phyloP scores from a whole-genome alignment of 192 early-diverging fungal genomes.

The Linnemannia exigua region DNA sequence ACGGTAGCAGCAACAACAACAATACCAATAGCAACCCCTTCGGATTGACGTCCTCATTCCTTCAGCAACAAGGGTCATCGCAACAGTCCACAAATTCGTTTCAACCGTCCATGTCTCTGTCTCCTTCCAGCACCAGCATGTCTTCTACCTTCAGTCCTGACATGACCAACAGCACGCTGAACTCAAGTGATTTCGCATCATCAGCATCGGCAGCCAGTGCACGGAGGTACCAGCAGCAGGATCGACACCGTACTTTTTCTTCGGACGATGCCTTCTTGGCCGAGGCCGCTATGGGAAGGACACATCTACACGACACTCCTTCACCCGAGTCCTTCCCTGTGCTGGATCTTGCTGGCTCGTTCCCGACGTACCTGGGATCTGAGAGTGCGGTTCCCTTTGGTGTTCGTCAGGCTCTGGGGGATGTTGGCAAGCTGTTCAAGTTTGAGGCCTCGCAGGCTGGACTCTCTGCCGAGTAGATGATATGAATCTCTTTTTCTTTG shows the following conservation, averaged over 20 bases:
- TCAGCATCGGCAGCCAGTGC: not conserved
- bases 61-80: not conserved
- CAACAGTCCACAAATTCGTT: not conserved
- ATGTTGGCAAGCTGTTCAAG: constrained; percentile 38
- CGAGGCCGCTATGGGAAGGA: constrained; percentile 18
- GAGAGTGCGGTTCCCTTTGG: constrained; percentile 31
- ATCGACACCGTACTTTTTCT: constrained; percentile 13
- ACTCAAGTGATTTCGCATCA: not conserved
- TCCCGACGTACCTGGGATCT: constrained; percentile 27
- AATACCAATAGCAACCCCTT: constrained; percentile 2
- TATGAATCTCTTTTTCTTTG: not conserved
- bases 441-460: constrained; percentile 27
- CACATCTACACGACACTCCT: constrained; percentile 24
- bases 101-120: constrained; percentile 14
- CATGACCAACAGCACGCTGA: not conserved
- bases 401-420: constrained; percentile 24
- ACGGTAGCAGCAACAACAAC: constrained; percentile 17
- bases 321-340: constrained; percentile 37
- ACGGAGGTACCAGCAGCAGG: constrained; percentile 8
- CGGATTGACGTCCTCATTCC: not conserved
- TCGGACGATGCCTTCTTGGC: constrained; percentile 24
- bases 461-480: constrained; percentile 6
- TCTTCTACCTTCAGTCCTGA: constrained; percentile 35
- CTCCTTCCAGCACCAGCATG: constrained; percentile 14
- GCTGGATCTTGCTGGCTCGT: constrained; percentile 39